These are phyloP conservation scores for Phycomyces blakesleeanus DNA, from an alignment of 192 early-diverging fungal species.

Conservation along the genomic window DNA sequence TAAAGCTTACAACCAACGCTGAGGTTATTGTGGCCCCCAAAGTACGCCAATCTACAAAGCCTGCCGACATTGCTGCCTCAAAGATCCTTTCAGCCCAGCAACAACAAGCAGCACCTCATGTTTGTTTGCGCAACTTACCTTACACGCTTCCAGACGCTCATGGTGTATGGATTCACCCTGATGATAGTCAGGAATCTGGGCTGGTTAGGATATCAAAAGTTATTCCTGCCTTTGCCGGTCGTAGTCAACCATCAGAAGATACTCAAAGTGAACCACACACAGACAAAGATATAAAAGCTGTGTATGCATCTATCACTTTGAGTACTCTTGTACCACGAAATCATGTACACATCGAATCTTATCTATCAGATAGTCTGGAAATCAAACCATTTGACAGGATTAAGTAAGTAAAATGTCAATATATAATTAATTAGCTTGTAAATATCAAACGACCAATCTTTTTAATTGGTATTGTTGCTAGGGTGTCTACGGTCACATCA, in stretches of 20 bases:
- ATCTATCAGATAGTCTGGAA: constrained; percentile 40
- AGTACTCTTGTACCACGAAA: constrained; percentile 32
- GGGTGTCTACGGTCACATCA: constrained; percentile 10
- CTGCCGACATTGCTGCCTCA: constrained; percentile 16
- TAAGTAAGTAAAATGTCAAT: constrained; percentile 33
- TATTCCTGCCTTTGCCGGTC: constrained; percentile 34
- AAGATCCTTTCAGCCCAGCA: constrained; percentile 21
- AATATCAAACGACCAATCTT: too few species aligned
- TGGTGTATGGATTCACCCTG: constrained; percentile 41
- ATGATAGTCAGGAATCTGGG: constrained; percentile 11
- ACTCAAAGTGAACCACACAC: constrained; percentile 29
- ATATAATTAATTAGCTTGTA: too few species aligned
- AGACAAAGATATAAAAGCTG: constrained; percentile 13
- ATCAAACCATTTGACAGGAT: constrained; percentile 47
- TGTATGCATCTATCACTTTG: constrained; percentile 36
- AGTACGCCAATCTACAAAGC: constrained; percentile 41
- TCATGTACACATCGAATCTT: constrained; percentile 44
- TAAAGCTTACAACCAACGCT: constrained; percentile 58
- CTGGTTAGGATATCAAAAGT: constrained; percentile 42
- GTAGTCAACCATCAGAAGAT: constrained; percentile 32
- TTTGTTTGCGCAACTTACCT: constrained; percentile 34
- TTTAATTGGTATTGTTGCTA: constrained; percentile 6
- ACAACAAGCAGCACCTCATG: constrained; percentile 21
- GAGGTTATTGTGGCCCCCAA: constrained; percentile 76
- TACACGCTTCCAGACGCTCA: not conserved